Conservation (phyloP, 257 asterid species). For the Solanum etuberosum region DNA sequence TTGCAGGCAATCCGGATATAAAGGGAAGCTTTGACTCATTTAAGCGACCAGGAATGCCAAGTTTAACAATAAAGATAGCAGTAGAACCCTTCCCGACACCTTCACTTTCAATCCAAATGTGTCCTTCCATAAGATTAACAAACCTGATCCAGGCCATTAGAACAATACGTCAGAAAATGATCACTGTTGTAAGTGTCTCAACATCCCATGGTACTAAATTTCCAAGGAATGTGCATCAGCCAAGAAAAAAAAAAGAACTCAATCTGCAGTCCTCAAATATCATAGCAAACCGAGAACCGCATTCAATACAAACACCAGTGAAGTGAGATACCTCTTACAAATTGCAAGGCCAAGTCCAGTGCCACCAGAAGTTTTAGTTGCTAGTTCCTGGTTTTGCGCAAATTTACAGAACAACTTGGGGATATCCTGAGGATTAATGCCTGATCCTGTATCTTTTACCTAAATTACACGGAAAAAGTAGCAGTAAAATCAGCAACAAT, state of each 20-base stretch:
- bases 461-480: constrained; percentile 11
- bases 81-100: constrained; percentile 89
- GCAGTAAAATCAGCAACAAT: not conserved
- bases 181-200: not conserved
- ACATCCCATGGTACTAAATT: not conserved
- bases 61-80: constrained; percentile 64
- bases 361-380: constrained; percentile 63
- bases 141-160: constrained; percentile 35
- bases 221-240: not conserved
- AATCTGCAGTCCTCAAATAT: not conserved
- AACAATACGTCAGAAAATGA: not conserved
- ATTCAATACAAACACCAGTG: not conserved
- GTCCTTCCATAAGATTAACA: constrained; percentile 94
- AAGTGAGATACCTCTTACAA: constrained; percentile 54
- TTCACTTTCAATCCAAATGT: constrained; percentile 90
- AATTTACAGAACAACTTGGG: constrained; percentile 82
- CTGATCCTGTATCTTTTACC: constrained; percentile 95
- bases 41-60: constrained; percentile 59
- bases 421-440: constrained; percentile 79
- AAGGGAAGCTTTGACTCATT: constrained; percentile 44
- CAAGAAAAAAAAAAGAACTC: not conserved
- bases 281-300: not conserved
- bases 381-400: constrained; percentile 67
- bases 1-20: constrained; percentile 34
- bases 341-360: constrained; percentile 98